Base-by-base conservation (phyloP, 768 basidiomycete species). In the Suillus alpinus region DNA sequence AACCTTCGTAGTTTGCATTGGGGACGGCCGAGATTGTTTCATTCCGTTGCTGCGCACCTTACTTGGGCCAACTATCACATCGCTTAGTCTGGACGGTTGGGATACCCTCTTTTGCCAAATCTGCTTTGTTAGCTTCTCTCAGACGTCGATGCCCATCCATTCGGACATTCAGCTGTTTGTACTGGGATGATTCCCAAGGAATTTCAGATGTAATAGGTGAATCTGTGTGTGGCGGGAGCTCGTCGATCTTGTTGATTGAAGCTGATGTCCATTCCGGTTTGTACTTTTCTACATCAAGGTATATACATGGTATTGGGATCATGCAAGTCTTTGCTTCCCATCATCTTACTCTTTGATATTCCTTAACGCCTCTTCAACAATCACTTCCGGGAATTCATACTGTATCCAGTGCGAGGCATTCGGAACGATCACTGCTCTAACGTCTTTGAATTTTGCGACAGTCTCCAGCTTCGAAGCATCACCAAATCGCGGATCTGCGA, bases 191-290 rank as follows among this genome's bases (percentile, higher is more conserved):
- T 36, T 36, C 10, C 10, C 34, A 43, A 43, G 41, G n/a, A 5
- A n/a, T 1, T 9, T n/a, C 9, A 2, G 41, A 43, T n/a, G n/a
- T 10, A 43, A n/a, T 43, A n/a, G 8, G n/a, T 8, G n/a, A 43
- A 43, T 9, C 3, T 43, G 18, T 43, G 41, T 43, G n/a, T n/a
- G n/a, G n/a, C 41, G 3, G 41, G 9, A n/a, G 2, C 41, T 43
- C n/a, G n/a, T 3, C n/a, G 8, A 10, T n/a, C 7, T 43, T 26
- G 26, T 80, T 41, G 84, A 80, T 59, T 74, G 49, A 60, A 65
- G 57, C 20, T 44, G 20, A 23, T 20, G 12, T 23, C 13, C 44
- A 44, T 23, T 23, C 20, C 23, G 20, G 20, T 23, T 44, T 44
- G 44, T 12, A 44, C 23, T 23, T 12, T 13, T 13, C 44, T 44